These are phyloP conservation scores for Rhodotorula sp. DNA, from an alignment of 1,284 basidiomycete species.

Conservation along the genomic window DNA sequence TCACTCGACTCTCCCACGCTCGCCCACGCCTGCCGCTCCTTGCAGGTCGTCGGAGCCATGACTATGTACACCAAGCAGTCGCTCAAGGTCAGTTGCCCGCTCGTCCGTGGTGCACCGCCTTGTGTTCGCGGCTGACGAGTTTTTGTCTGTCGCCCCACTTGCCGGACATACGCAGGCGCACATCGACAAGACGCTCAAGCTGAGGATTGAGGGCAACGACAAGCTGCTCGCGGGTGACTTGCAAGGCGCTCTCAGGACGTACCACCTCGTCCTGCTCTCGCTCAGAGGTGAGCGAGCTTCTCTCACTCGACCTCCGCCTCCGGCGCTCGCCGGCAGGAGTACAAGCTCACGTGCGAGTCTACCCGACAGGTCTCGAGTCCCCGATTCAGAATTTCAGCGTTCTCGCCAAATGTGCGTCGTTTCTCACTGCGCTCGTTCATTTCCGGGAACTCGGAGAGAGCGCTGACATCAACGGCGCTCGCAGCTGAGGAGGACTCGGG, in stretches of 20 bases:
- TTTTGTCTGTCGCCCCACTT: neutral
- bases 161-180: neutral
- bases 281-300: slow-evolving; percentile 18
- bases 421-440: neutral
- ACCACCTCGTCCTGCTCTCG: slow-evolving; percentile 25
- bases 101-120: neutral
- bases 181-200: slow-evolving; percentile 16
- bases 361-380: neutral
- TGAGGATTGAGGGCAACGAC: slow-evolving; percentile 29
- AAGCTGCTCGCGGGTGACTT: slow-evolving; percentile 28
- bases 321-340: too few species aligned
- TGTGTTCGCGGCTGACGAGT: neutral
- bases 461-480: too few species aligned
- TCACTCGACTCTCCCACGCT: neutral
- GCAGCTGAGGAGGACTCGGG: neutral
- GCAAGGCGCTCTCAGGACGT: slow-evolving; percentile 17
- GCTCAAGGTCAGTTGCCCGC: neutral
- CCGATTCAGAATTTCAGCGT: too few species aligned
- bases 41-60: neutral
- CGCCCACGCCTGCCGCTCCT: too few species aligned
- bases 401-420: neutral
- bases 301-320: neutral
- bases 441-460: too few species aligned
- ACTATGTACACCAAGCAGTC: neutral
- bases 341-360: too few species aligned